A percentile compares a stretch with the other conserved stretches of the same genome.
phyloP scores from a whole-genome alignment of 768 basidiomycete genomes.

The Chalciporus chontae region DNA sequence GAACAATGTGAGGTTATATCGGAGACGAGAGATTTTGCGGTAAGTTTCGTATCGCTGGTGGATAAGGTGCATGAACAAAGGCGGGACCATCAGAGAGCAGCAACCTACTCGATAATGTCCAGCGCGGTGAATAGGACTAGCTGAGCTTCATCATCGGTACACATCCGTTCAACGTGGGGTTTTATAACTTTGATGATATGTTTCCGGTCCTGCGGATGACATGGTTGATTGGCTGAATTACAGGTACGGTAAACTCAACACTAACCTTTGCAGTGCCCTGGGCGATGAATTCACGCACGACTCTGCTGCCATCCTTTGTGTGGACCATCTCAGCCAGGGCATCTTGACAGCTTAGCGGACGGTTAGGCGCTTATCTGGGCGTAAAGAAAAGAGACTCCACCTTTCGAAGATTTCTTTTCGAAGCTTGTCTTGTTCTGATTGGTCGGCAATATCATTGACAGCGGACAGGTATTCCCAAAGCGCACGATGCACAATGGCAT shows the following conservation, averaged over 20 bases:
- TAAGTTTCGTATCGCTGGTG: constrained; percentile 83
- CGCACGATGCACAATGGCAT: constrained; percentile 84
- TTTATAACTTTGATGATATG: constrained; percentile 86
- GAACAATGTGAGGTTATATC: constrained; percentile 60
- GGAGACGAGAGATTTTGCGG: constrained; percentile 72
- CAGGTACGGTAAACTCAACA: neutral
- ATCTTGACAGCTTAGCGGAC: constrained; percentile 64
- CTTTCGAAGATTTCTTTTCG: constrained; percentile 79
- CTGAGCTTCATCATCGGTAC: constrained; percentile 86
- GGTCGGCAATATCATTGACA: constrained; percentile 53
- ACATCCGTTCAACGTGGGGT: constrained; percentile 87
- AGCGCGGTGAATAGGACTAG: constrained; percentile 86
- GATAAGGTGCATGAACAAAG: neutral
- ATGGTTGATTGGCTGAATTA: neutral
- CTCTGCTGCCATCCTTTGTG: constrained; percentile 86
- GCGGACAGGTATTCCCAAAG: constrained; percentile 82
- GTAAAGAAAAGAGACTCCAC: constrained; percentile 32
- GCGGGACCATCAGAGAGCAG: neutral
- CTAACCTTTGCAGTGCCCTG: constrained; percentile 77
- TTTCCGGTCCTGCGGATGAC: constrained; percentile 69
- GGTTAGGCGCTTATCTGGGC: neutral
- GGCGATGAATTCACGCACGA: constrained; percentile 81
- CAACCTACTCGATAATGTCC: constrained; percentile 80
- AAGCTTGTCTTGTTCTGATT: constrained; percentile 67
- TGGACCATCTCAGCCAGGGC: constrained; percentile 90